Percentiles rank a stretch among this genome's conserved stretches.
phyloP scores from a whole-genome alignment of 2,329 filamentous ascomycete species.

The Curvularia eragrostidis region DNA sequence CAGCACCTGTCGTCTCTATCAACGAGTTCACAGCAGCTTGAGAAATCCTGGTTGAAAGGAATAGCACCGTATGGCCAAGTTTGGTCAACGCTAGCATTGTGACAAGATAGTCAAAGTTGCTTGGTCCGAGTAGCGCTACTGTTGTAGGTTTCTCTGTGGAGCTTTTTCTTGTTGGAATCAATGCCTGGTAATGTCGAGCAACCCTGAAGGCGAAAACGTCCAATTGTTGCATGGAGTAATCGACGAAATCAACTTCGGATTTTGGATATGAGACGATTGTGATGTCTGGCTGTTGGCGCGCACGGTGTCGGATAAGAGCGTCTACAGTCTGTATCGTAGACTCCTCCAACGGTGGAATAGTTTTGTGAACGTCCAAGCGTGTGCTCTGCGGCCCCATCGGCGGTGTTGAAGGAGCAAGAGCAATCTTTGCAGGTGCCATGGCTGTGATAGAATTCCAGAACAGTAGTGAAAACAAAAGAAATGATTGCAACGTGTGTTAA shows the following conservation, averaged over 20 bases:
- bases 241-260: constrained; percentile 54
- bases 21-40: constrained; percentile 59
- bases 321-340: constrained; percentile 46
- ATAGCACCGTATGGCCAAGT: constrained; percentile 62
- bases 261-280: constrained; percentile 56
- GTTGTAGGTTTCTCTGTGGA: constrained; percentile 27
- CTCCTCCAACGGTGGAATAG: neutral
- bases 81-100: constrained; percentile 62
- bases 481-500: neutral
- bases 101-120: constrained; percentile 63
- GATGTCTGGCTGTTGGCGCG: constrained; percentile 43
- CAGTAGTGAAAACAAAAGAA: neutral
- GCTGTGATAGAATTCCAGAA: neutral
- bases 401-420: constrained; percentile 16
- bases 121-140: constrained; percentile 61
- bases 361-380: neutral
- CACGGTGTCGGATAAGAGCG: constrained; percentile 50
- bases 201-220: constrained; percentile 50
- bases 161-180: constrained; percentile 26
- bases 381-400: constrained; percentile 1
- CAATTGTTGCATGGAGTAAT: constrained; percentile 57
- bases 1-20: constrained; percentile 33
- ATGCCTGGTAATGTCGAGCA: constrained; percentile 30
- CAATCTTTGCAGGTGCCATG: constrained; percentile 33
- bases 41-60: constrained; percentile 63